These are phyloP conservation scores for Symmetrospora coprosmae DNA, from an alignment of 768 basidiomycete genomes.

Conservation along the genomic window DNA sequence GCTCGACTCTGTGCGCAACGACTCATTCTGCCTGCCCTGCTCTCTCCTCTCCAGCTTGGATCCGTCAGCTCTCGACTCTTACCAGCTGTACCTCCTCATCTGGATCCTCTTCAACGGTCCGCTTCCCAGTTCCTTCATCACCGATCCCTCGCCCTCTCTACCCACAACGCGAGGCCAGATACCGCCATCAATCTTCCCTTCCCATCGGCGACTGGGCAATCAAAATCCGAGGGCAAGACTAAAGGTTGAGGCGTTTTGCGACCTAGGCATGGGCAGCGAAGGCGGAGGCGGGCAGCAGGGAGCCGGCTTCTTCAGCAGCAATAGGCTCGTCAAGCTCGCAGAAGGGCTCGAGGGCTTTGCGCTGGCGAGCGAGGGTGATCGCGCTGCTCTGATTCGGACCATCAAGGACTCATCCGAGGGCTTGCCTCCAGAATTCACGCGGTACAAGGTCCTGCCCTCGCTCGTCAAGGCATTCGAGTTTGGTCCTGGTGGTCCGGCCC, in stretches of 20 bases:
- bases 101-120: slow-evolving; percentile 76
- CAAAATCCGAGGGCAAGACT: slow-evolving; percentile 71
- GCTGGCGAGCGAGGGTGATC: slow-evolving; percentile 61
- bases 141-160: slow-evolving; percentile 49
- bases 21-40: too few species aligned
- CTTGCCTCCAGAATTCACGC: slow-evolving; percentile 72
- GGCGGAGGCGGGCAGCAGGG: slow-evolving; percentile 41
- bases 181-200: slow-evolving; percentile 57
- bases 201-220: slow-evolving; percentile 75
- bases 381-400: slow-evolving; percentile 38
- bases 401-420: slow-evolving; percentile 65
- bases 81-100: slow-evolving; percentile 72
- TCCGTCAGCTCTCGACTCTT: slow-evolving; percentile 62
- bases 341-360: slow-evolving; percentile 71
- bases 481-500: slow-evolving; percentile 56
- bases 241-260: slow-evolving; percentile 60
- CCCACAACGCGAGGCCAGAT: slow-evolving; percentile 66
- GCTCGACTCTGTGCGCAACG: too few species aligned
- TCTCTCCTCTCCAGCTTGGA: slow-evolving; percentile 37
- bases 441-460: slow-evolving; percentile 74
- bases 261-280: slow-evolving; percentile 59
- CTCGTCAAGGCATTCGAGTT: slow-evolving; percentile 62
- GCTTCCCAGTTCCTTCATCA: slow-evolving; percentile 38
- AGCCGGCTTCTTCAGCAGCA: slow-evolving; percentile 63
- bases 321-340: slow-evolving; percentile 71